Evolutionary conservation across 805 yeast genomes (phyloP).

Genomic region (Metschnikowia gruessii): DNA sequence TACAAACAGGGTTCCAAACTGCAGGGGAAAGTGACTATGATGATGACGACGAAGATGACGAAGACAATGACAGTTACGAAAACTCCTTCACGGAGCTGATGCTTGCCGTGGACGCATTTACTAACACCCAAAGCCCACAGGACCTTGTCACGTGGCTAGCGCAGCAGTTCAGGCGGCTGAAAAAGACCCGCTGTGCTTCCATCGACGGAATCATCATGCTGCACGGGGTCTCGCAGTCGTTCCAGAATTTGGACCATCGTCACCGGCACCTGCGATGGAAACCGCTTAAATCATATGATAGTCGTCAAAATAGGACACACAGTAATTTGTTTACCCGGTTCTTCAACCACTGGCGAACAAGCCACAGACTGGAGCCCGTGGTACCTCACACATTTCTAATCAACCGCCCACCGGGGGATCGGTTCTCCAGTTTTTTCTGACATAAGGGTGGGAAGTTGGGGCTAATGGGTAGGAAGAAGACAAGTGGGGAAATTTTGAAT

Average conservation of each 20-base stretch:
- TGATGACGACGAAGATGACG: too few relatives aligned
- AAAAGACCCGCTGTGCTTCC: background rate
- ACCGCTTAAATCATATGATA: background rate
- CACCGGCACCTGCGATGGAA: background rate
- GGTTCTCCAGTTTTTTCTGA: constrained; percentile 1
- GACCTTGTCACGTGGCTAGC: constrained; percentile 6
- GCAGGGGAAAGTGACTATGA: background rate
- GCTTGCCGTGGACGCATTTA: constrained; percentile 2
- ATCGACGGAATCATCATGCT: constrained; percentile 5
- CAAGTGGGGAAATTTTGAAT: too few relatives aligned
- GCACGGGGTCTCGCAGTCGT: constrained; percentile 2
- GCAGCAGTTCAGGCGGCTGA: constrained; percentile 5
- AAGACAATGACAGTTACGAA: background rate
- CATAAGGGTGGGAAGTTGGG: too few relatives aligned
- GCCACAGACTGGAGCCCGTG: background rate
- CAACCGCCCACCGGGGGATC: background rate
- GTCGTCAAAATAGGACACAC: background rate
- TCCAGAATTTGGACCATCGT: background rate
- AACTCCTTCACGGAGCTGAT: constrained; percentile 8
- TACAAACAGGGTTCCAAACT: background rate
- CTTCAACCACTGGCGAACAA: background rate
- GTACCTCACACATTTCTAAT: background rate
- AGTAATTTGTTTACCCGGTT: constrained; percentile 1
- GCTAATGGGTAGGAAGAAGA: too few relatives aligned
- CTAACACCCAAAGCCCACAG: background rate